Conservation (phyloP, 306 rosid genomes). For the Trifolium dubium region DNA sequence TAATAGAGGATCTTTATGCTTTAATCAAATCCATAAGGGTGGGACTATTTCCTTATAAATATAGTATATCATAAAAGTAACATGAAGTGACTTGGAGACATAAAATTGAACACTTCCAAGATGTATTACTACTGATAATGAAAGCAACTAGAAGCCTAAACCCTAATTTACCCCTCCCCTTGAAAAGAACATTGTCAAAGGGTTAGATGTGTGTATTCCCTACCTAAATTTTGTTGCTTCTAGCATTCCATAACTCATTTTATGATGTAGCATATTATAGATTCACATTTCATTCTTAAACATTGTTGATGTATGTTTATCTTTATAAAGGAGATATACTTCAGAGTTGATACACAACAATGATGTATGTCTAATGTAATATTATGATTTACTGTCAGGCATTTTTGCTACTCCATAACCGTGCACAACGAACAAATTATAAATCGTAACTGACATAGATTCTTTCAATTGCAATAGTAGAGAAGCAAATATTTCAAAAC, state of each 20-base stretch:
- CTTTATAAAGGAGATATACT: background rate
- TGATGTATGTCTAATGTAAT: background rate
- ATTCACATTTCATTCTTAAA: background rate
- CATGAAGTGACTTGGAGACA: background rate
- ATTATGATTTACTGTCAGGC: background rate
- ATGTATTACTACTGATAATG: too few species aligned
- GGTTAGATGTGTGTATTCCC: background rate
- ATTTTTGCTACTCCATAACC: background rate
- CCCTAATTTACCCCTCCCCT: too few species aligned
- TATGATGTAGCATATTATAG: background rate
- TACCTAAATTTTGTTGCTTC: background rate
- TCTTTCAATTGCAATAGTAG: background rate
- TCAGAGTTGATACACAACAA: background rate
- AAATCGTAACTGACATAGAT: background rate
- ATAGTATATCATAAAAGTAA: constrained; percentile 8
- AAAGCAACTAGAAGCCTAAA: too few species aligned
- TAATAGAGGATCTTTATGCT: background rate
- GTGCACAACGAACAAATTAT: background rate
- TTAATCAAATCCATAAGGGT: background rate
- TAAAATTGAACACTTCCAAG: too few species aligned
- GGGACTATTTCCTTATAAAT: background rate
- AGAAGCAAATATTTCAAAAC: constrained; percentile 17
- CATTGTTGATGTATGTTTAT: background rate
- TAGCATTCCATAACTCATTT: background rate
- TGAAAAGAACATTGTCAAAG: background rate